These are phyloP conservation scores for Eragrostis tef DNA, from an alignment of 202 grass and related monocot genomes.

Conservation along the genomic window DNA sequence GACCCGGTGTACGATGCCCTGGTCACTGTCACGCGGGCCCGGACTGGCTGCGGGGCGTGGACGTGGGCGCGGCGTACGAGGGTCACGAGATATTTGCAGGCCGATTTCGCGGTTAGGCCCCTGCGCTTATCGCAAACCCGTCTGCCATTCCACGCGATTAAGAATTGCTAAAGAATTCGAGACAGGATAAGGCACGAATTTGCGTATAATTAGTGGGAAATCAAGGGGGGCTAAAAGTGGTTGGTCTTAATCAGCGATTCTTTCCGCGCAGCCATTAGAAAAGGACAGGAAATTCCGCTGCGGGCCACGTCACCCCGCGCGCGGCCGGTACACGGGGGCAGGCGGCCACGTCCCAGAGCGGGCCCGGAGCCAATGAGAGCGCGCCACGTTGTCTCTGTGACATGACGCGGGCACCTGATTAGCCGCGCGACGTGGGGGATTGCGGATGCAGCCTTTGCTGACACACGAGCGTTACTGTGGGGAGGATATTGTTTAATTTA, in stretches of 20 bases:
- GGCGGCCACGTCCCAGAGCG: background rate
- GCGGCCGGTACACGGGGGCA: slow-evolving; percentile 14
- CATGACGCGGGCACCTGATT: slow-evolving; percentile 37
- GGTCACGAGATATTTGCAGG: slow-evolving; percentile 31
- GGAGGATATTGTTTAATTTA: too few species aligned
- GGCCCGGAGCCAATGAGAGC: background rate
- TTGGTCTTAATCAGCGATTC: background rate
- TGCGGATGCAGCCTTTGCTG: background rate
- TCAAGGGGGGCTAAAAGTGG: background rate
- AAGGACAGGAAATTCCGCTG: background rate
- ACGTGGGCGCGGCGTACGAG: background rate
- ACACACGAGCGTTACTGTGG: too few species aligned
- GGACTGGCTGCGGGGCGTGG: background rate
- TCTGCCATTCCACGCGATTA: background rate
- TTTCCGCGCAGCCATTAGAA: background rate
- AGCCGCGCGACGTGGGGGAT: slow-evolving; percentile 13
- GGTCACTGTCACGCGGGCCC: rapidly evolving
- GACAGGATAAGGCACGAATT: rapidly evolving
- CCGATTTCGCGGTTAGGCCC: rapidly evolving
- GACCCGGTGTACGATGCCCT: too few species aligned
- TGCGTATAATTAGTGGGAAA: background rate
- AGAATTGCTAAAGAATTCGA: background rate
- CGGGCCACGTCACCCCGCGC: background rate
- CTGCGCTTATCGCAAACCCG: rapidly evolving
- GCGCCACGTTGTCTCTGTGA: slow-evolving; percentile 7